phyloP scores from a whole-genome alignment of 441 rosid species.

The Jatropha podagrica region DNA sequence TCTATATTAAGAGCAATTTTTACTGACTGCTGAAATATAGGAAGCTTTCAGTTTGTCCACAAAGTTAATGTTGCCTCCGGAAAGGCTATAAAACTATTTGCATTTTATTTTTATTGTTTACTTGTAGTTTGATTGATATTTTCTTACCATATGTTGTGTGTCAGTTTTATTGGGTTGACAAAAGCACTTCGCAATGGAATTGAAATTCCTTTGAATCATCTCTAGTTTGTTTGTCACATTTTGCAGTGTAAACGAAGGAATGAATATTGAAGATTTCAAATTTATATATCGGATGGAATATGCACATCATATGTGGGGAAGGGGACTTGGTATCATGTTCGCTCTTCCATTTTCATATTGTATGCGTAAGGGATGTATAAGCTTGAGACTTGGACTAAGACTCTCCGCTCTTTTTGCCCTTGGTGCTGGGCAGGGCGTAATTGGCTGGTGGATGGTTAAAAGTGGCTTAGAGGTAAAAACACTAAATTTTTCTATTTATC shows the following conservation, averaged over 20 bases:
- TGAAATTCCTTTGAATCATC: background rate
- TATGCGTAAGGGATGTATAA: slow-evolving; percentile 82
- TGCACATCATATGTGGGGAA: slow-evolving; percentile 98
- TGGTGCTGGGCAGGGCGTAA: slow-evolving; percentile 96
- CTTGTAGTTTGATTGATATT: too few relatives aligned
- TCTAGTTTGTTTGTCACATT: background rate
- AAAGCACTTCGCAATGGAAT: background rate
- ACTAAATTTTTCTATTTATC: background rate
- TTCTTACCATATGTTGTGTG: too few relatives aligned
- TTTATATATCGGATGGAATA: slow-evolving; percentile 99
- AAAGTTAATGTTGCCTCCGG: too few relatives aligned
- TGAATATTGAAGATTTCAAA: slow-evolving; percentile 89
- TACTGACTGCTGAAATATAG: too few relatives aligned
- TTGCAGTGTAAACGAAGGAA: slow-evolving; percentile 86
- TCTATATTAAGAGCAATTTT: too few relatives aligned
- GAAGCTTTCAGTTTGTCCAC: too few relatives aligned
- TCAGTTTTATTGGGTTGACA: background rate
- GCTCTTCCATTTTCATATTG: slow-evolving; percentile 94
- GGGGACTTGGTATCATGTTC: slow-evolving; percentile 91
- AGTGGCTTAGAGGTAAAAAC: slow-evolving; percentile 85
- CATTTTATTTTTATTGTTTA: too few relatives aligned
- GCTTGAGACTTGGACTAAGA: slow-evolving; percentile 70
- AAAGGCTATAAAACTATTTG: too few relatives aligned
- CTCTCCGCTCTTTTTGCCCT: slow-evolving; percentile 82
- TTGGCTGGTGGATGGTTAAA: slow-evolving; percentile 99